Conservation (phyloP, 108 stramenopile species). For the Cylindrotheca fusiformis region DNA sequence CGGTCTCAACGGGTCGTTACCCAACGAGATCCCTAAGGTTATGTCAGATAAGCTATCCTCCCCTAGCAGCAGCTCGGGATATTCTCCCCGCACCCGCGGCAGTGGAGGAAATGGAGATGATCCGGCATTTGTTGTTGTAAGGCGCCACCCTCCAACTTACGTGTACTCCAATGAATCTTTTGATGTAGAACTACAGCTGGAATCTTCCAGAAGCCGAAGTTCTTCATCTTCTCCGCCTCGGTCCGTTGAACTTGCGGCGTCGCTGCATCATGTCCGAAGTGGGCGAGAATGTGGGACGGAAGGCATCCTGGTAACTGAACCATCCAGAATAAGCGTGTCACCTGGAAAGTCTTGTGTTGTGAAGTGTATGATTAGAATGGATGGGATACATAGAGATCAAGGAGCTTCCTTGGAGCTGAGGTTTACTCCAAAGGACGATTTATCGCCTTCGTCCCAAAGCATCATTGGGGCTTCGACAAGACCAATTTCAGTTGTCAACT, state of each 20-base stretch:
- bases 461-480: constrained; percentile 4
- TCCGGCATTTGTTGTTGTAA: constrained; percentile 21
- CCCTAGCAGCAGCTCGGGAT: constrained; percentile 9
- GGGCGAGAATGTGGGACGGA: constrained; percentile 12
- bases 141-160: constrained; percentile 41
- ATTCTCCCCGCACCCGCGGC: constrained; percentile 14
- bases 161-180: constrained; percentile 51
- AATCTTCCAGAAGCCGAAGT: constrained; percentile 13
- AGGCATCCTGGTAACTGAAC: constrained; percentile 22
- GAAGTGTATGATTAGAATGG: constrained; percentile 34
- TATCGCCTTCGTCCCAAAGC: neutral
- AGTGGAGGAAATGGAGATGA: constrained; percentile 12
- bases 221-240: constrained; percentile 5
- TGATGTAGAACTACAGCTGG: constrained; percentile 41
- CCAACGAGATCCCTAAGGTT: constrained; percentile 5
- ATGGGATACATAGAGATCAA: constrained; percentile 22
- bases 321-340: constrained; percentile 15
- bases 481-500: constrained; percentile 38
- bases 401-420: constrained; percentile 20
- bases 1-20: neutral
- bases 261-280: constrained; percentile 17
- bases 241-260: constrained; percentile 19
- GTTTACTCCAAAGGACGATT: constrained; percentile 10
- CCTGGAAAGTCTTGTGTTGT: constrained; percentile 9
- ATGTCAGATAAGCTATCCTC: constrained; percentile 32